Evolutionary conservation across 768 basidiomycete species (phyloP).

Genomic region (Panus rudis): DNA sequence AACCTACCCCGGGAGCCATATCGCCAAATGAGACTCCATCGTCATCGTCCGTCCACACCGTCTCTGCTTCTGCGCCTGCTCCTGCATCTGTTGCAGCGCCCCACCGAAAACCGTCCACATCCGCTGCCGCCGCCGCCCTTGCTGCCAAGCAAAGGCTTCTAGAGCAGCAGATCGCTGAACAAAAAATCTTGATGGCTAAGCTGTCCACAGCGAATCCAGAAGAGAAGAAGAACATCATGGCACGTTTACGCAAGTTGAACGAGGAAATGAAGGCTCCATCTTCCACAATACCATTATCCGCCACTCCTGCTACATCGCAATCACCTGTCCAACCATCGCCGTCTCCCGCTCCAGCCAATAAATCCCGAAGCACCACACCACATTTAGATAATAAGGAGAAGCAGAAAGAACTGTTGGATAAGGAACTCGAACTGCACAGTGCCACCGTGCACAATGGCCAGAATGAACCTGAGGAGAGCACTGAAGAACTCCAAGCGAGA

Average conservation of each 20-base stretch:
- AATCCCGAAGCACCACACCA: constrained; percentile 18
- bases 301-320: constrained; percentile 22
- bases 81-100: constrained; percentile 20
- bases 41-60: constrained; percentile 16
- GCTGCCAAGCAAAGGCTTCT: constrained; percentile 71
- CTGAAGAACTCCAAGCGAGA: constrained; percentile 67
- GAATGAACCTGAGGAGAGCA: constrained; percentile 42
- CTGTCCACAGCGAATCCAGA: constrained; percentile 55
- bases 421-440: constrained; percentile 71
- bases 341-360: constrained; percentile 22
- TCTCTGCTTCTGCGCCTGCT: constrained; percentile 21
- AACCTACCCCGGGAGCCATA: constrained; percentile 22
- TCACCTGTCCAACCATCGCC: too few species aligned
- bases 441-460: constrained; percentile 33
- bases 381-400: constrained; percentile 40
- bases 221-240: constrained; percentile 78
- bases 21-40: constrained; percentile 14
- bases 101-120: constrained; percentile 31
- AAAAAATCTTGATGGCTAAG: constrained; percentile 76
- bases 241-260: constrained; percentile 63
- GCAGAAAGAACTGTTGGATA: constrained; percentile 67
- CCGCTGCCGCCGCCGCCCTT: constrained; percentile 40
- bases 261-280: constrained; percentile 62
- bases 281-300: too few species aligned
- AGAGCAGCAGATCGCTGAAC: constrained; percentile 81